A percentile compares a stretch with the other conserved stretches of the same genome.
phyloP scores from a whole-genome alignment of 306 rosid species.

The Acmispon strigosus region DNA sequence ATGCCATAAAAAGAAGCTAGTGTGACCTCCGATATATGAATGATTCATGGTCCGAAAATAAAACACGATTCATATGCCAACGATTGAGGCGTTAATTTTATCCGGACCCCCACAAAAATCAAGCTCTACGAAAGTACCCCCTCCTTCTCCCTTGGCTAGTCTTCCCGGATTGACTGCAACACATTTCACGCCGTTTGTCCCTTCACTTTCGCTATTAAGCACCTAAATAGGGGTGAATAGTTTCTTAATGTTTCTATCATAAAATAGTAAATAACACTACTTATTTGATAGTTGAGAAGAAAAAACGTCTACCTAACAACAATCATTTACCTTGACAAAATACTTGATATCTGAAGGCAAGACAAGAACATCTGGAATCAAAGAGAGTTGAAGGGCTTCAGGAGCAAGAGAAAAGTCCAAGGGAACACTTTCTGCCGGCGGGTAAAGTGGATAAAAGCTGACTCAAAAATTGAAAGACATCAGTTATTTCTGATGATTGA shows the following conservation, averaged over 20 bases:
- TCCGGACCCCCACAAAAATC: constrained; percentile 54
- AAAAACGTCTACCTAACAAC: not conserved
- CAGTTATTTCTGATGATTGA: not conserved
- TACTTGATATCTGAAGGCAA: constrained; percentile 83
- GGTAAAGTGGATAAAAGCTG: constrained; percentile 95
- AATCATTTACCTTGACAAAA: constrained; percentile 63
- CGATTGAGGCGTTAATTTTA: constrained; percentile 42
- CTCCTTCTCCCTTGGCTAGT: constrained; percentile 91
- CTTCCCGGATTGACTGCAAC: constrained; percentile 89
- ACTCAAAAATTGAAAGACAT: constrained; percentile 19
- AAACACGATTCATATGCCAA: constrained; percentile 48
- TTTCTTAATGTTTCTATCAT: not conserved
- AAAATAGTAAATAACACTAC: not conserved
- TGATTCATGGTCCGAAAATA: no score
- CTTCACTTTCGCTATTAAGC: constrained; percentile 47
- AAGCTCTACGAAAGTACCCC: constrained; percentile 88
- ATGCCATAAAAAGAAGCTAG: not conserved
- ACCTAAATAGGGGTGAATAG: constrained; percentile 33
- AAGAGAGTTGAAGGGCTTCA: constrained; percentile 67
- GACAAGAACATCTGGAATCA: constrained; percentile 75
- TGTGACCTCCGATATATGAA: not conserved
- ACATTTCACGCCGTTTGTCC: constrained; percentile 41
- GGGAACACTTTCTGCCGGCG: constrained; percentile 82
- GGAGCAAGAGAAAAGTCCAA: constrained; percentile 82
- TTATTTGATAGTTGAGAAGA: not conserved